A percentile compares a stretch with the other conserved stretches of the same genome.
Conservation (phyloP, 2,329 filamentous ascomycete species). For the Diplodia sapinea region DNA sequence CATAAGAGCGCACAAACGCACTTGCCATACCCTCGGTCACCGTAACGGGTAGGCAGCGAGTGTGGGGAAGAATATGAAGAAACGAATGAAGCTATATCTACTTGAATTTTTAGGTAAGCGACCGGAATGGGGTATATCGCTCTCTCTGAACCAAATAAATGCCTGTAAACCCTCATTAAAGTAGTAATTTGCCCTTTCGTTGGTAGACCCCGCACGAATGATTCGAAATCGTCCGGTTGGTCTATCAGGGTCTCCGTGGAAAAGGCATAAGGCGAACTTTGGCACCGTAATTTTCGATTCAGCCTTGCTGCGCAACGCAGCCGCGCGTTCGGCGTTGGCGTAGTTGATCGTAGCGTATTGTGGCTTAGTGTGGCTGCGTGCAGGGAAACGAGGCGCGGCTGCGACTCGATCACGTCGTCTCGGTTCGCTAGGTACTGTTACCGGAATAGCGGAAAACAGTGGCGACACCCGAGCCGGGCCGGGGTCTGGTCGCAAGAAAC, state of each 20-base stretch:
- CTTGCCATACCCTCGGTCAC: constrained; percentile 16
- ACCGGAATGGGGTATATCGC: constrained; percentile 29
- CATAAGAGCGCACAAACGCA: constrained; percentile 2
- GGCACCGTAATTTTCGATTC: constrained; percentile 3
- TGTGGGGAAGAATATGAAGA: constrained; percentile 13
- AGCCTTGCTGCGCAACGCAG: constrained; percentile 6
- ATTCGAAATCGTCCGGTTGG: constrained; percentile 18
- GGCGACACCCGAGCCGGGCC: constrained; percentile 12
- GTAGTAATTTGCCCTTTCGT: constrained; percentile 13
- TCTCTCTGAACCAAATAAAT: constrained; percentile 24
- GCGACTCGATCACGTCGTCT: not conserved
- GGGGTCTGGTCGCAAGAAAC: constrained; percentile 13
- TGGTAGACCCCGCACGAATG: constrained; percentile 13
- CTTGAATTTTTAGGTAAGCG: constrained; percentile 22
- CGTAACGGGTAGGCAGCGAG: constrained; percentile 20
- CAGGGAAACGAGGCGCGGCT: not conserved
- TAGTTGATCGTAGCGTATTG: constrained; percentile 1
- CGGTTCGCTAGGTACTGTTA: constrained; percentile 4
- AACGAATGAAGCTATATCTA: constrained; percentile 28
- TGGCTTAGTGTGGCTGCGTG: constrained; percentile 20
- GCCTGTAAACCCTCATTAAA: constrained; percentile 27
- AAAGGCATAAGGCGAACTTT: constrained; percentile 20
- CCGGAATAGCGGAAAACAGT: constrained; percentile 13
- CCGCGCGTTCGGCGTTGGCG: not conserved
- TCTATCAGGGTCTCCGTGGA: constrained; percentile 18